A percentile compares a stretch with the other conserved stretches of the same genome.
phyloP scores from a whole-genome alignment of 805 yeast species.

The Wickerhamomyces queroliae region DNA sequence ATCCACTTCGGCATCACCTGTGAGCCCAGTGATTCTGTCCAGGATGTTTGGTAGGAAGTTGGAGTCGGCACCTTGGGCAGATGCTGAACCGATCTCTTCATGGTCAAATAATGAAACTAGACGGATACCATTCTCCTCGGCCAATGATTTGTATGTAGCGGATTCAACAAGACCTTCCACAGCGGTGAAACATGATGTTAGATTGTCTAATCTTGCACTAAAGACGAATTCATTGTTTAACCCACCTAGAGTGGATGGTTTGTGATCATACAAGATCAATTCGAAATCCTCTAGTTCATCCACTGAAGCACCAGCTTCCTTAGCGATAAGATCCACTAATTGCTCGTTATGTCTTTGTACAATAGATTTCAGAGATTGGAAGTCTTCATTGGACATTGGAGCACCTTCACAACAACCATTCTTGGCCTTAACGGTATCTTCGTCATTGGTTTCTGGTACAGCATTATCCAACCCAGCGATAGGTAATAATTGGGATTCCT shows the following conservation, averaged over 20 bases:
- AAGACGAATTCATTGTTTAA: constrained; percentile 85
- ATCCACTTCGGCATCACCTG: constrained; percentile 30
- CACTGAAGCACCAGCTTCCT: constrained; percentile 48
- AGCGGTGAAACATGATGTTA: constrained; percentile 82
- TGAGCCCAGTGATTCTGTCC: constrained; percentile 53
- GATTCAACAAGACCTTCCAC: constrained; percentile 62
- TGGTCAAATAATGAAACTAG: constrained; percentile 87
- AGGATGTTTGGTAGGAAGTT: constrained; percentile 79
- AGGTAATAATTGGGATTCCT: constrained; percentile 81
- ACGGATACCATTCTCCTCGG: constrained; percentile 52
- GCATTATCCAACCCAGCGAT: constrained; percentile 62
- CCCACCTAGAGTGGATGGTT: constrained; percentile 82
- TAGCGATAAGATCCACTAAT: constrained; percentile 62
- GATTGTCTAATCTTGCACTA: constrained; percentile 87
- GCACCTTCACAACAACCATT: constrained; percentile 41
- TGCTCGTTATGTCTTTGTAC: constrained; percentile 74
- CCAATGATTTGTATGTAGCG: constrained; percentile 31
- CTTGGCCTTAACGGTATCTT: constrained; percentile 11
- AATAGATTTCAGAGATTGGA: constrained; percentile 58
- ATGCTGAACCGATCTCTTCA: constrained; percentile 90
- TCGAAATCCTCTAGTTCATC: constrained; percentile 83
- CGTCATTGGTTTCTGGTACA: constrained; percentile 15
- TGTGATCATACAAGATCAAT: constrained; percentile 78
- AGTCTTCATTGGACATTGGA: constrained; percentile 47
- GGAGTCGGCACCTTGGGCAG: constrained; percentile 97